Conservation (phyloP, 2,329 filamentous ascomycete genomes). For the Catunica adiposa region DNA sequence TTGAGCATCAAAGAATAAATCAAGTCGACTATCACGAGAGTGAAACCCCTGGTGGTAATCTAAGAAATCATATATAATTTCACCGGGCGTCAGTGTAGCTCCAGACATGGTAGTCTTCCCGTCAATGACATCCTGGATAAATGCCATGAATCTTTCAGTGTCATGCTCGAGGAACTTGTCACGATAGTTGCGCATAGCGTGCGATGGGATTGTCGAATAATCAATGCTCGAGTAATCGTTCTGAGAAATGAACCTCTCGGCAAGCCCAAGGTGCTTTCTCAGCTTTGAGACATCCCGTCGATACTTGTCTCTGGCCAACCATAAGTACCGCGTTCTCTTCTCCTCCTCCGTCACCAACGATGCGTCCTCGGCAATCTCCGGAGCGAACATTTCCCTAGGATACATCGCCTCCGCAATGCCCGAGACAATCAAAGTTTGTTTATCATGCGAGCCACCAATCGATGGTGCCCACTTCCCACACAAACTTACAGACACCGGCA, state of each 20-base stretch:
- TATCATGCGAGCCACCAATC: slow-evolving; percentile 37
- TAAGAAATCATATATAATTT: no score
- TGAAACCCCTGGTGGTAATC: no score
- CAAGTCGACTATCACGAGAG: no score
- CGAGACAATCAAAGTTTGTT: slow-evolving; percentile 38
- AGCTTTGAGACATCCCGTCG: slow-evolving; percentile 35
- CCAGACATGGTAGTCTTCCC: no score
- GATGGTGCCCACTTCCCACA: slow-evolving; percentile 46
- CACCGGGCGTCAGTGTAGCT: no score
- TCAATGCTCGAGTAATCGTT: slow-evolving; percentile 22
- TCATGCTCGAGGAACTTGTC: slow-evolving; percentile 24
- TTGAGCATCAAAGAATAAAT: no score
- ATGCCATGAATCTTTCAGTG: slow-evolving; percentile 14
- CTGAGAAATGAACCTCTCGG: slow-evolving; percentile 35
- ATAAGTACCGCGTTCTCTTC: slow-evolving; percentile 31
- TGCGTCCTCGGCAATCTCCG: slow-evolving; percentile 20
- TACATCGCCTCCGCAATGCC: slow-evolving; percentile 40
- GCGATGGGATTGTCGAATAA: no score
- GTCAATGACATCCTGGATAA: slow-evolving; percentile 16
- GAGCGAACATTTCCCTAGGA: slow-evolving; percentile 21
- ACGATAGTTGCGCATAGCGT: slow-evolving; percentile 36
- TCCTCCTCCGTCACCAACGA: slow-evolving; percentile 12
- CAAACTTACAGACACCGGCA: slow-evolving; percentile 26
- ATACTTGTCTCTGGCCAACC: slow-evolving; percentile 36
- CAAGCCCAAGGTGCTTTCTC: slow-evolving; percentile 34